Percentiles rank a stretch among this genome's conserved stretches.
Conservation (phyloP, 148 eudicot genomes). For the Cornus controversa region DNA sequence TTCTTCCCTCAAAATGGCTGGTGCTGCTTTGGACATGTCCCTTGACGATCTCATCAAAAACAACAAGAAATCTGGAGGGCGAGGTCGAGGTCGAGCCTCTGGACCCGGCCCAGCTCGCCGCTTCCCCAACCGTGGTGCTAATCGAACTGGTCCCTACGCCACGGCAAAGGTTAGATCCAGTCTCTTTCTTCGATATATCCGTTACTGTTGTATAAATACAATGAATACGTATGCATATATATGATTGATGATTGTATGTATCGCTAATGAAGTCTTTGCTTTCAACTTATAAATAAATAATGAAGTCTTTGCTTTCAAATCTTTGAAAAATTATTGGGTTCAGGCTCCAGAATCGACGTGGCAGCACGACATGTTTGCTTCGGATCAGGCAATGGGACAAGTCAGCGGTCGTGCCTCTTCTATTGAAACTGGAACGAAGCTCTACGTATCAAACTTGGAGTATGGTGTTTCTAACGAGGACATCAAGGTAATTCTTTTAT, state of each 20-base stretch:
- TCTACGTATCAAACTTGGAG: constrained; percentile 82
- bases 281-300: too few species aligned
- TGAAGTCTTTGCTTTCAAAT: neutral
- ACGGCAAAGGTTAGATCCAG: constrained; percentile 44
- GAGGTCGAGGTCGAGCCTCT: constrained; percentile 45
- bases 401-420: constrained; percentile 46
- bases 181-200: neutral
- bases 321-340: neutral
- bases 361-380: constrained; percentile 72
- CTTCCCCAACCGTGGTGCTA: constrained; percentile 49
- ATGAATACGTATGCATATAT: neutral
- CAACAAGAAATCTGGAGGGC: constrained; percentile 62
- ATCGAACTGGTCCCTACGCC: constrained; percentile 70
- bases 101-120: constrained; percentile 77
- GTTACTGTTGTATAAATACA: neutral
- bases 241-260: neutral
- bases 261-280: neutral
- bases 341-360: constrained; percentile 70
- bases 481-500: constrained; percentile 54
- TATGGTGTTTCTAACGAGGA: constrained; percentile 93
- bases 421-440: constrained; percentile 90
- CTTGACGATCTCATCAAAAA: constrained; percentile 91
- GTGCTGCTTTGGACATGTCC: constrained; percentile 64
- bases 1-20: constrained; percentile 48
- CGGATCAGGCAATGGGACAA: constrained; percentile 40